phyloP scores from a whole-genome alignment of 2,329 filamentous ascomycete genomes.

The Nothophoma quercina region DNA sequence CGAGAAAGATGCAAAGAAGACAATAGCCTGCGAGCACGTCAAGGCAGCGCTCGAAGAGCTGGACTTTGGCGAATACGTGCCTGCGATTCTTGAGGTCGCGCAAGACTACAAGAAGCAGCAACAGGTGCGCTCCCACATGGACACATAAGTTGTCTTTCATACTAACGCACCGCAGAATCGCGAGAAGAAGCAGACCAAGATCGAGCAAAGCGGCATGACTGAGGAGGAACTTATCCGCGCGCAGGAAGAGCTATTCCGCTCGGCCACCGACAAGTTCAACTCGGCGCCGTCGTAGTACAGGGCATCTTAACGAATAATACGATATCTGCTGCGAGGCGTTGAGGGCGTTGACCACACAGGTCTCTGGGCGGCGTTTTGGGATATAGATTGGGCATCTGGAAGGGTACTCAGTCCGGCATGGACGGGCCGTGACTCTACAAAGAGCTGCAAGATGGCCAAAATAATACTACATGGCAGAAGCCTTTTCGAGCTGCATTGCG shows the following conservation, averaged over 20 bases:
- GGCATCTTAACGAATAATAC: slow-evolving; percentile 15
- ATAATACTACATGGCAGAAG: slow-evolving; percentile 9
- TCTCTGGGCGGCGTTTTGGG: slow-evolving; percentile 32
- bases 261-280: slow-evolving; percentile 76
- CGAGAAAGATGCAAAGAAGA: slow-evolving; percentile 99
- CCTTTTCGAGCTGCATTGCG: background rate
- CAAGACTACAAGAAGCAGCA: slow-evolving; percentile 91
- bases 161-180: slow-evolving; percentile 68
- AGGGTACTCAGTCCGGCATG: slow-evolving; percentile 18
- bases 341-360: slow-evolving; percentile 26
- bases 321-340: slow-evolving; percentile 33
- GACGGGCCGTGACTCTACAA: slow-evolving; percentile 2
- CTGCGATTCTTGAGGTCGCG: slow-evolving; percentile 84
- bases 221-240: slow-evolving; percentile 88
- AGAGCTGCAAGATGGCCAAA: slow-evolving; percentile 5
- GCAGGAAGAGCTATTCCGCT: slow-evolving; percentile 90
- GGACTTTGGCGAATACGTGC: slow-evolving; percentile 91
- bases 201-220: slow-evolving; percentile 90
- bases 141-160: background rate
- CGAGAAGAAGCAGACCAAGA: slow-evolving; percentile 97
- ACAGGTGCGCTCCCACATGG: slow-evolving; percentile 67
- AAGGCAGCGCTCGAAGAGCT: slow-evolving; percentile 92
- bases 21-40: slow-evolving; percentile 97
- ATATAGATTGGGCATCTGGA: slow-evolving; percentile 24
- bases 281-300: slow-evolving; percentile 53